Base-by-base conservation (phyloP, 495 filamentous ascomycete species). In the Penicillium odoratum region DNA sequence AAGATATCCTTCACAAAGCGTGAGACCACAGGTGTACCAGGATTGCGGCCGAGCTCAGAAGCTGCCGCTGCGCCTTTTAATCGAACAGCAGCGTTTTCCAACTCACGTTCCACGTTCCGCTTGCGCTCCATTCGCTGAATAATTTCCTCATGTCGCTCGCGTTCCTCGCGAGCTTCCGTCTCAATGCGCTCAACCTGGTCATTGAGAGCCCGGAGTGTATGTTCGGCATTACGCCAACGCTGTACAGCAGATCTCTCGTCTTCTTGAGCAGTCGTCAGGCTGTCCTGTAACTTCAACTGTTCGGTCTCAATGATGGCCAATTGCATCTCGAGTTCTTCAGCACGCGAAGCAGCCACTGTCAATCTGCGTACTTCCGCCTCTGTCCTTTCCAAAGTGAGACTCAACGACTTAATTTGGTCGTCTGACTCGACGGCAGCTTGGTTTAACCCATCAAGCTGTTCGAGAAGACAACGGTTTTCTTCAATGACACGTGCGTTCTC, bases 1-100 rank as follows among this genome's bases (percentile, higher is more conserved):
- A 98, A 73, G 46, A 98, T 92, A 64, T 97, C 93, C 66, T 91
- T 91, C 54, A 98, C 93, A 58, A 98, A 97, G 64, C 92, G 89
- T 34, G 90, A 92, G 7, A 97, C 89, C 13, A 95, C 91, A 53
- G 78, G 83, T 38, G 82, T 81, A 7, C 83, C 79, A 47, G 80
- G 78, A 29, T 78, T 78, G 9, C 81, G 81, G 6, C 80, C 79
- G 57, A 85, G 66, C 21, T 83, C 82, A 53, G 80, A 87, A 30
- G 82, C 79, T 3, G 86, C 88, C 2, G 89, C 89, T 3, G 88
- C 89, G 13, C 88, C 88, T 69, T 92, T 94, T 43, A 93, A 76
- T 48, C 89, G 81, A 28, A 88, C 86, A 28, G 88, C 88, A 6
- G 89, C 88, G 50, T 82, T 85, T 60, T 89, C 85, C 54, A 96